phyloP scores from a whole-genome alignment of 306 rosid genomes.

The Fagus crenata region DNA sequence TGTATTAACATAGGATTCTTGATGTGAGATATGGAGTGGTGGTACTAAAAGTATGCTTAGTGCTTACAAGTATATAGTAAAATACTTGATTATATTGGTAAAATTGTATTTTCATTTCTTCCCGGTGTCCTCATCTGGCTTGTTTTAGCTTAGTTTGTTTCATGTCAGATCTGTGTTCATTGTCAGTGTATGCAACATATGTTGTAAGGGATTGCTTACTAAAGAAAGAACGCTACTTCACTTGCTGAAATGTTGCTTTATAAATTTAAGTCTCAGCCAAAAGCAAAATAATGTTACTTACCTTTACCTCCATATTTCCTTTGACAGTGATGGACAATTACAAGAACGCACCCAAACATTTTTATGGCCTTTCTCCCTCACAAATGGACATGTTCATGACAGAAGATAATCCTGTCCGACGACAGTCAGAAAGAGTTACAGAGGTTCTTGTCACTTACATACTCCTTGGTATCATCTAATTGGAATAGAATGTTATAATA shows the following conservation, averaged over 20 bases:
- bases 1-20: background rate
- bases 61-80: too few relatives aligned
- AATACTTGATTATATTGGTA: too few relatives aligned
- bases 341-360: slow-evolving; percentile 66
- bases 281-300: background rate
- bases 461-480: slow-evolving; percentile 8
- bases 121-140: background rate
- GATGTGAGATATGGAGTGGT: background rate
- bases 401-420: slow-evolving; percentile 62
- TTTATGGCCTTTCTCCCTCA: slow-evolving; percentile 83
- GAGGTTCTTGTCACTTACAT: slow-evolving; percentile 58
- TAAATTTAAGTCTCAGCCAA: background rate
- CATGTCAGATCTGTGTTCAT: background rate
- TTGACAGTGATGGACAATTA: slow-evolving; percentile 75
- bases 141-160: background rate
- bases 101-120: background rate
- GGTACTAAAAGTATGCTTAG: background rate
- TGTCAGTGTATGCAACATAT: background rate
- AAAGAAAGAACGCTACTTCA: background rate
- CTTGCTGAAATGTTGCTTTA: background rate
- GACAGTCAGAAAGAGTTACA: slow-evolving; percentile 61
- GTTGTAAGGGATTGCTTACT: background rate
- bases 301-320: slow-evolving; percentile 18
- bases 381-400: slow-evolving; percentile 97
- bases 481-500: slow-evolving; percentile 9